Conservation (phyloP, 2,329 filamentous ascomycete genomes). For the Metarhizium guizhouense region DNA sequence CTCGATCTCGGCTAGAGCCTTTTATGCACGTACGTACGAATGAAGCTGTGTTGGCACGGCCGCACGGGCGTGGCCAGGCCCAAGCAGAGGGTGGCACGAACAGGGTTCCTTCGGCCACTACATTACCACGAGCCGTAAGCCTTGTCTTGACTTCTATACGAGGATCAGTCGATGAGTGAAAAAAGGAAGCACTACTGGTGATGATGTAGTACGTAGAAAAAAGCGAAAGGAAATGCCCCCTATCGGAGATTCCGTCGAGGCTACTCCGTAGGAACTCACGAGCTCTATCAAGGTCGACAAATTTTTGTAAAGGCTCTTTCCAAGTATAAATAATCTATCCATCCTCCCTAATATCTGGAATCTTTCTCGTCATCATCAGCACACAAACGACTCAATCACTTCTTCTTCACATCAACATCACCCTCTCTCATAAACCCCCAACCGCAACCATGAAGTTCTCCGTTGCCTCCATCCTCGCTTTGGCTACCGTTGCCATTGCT, state of each 20-base stretch:
- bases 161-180: background rate
- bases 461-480: slow-evolving; percentile 1
- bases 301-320: background rate
- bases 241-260: background rate
- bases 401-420: background rate
- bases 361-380: background rate
- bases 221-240: background rate
- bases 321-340: background rate
- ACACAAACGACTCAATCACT: background rate
- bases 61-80: background rate
- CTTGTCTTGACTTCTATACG: background rate
- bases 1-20: background rate
- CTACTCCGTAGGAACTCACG: background rate
- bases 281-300: background rate
- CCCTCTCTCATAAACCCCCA: background rate
- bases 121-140: background rate
- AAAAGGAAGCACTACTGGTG: background rate
- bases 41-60: background rate
- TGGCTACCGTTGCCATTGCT: slow-evolving; percentile 3
- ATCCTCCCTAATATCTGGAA: background rate
- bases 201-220: background rate
- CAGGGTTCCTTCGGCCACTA: background rate
- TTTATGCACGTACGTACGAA: background rate
- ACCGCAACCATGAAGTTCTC: slow-evolving; percentile 5
- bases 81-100: background rate